Base-by-base conservation (phyloP, 495 filamentous ascomycete genomes). In the Xylaria scruposa region DNA sequence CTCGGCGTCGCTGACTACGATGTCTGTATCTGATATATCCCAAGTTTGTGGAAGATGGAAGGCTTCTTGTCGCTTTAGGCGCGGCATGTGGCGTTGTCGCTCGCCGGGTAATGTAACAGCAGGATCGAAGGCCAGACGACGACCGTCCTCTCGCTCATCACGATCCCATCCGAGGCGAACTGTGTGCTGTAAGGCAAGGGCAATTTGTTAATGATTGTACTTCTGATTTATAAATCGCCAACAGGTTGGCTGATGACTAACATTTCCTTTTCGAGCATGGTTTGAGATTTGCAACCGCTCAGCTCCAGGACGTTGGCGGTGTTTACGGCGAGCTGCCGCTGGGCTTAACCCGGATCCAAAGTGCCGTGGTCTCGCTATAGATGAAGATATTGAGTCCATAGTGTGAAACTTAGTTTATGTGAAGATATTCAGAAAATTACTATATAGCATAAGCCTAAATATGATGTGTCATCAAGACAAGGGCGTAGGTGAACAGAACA, bases 51-150 rank as follows among this genome's bases (percentile, higher is more conserved):
- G 77, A 29, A 80, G 80, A 15, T 78, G 75, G 46, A 85, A 85
- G 24, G 84, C 84, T 59, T 82, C 81, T 70, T 85, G 81, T 9
- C 84, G 75, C 68, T 83, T 77, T 36, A 85, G 77, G 1, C 77
- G 78, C 0, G 83, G 83, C 13, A 73, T 79, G 3, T 76, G 70
- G 8, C 71, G 77, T 12, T 46, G 46, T n/a, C 38, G 42, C 66
- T 83, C 79, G 53, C 76, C 65, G 21, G 82, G 79, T 7, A 83
- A 65, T 2, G 47, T 33, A 17, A 80, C 54, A 24, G 61, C 70
- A 17, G 72, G 74, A 42, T 78, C 77, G 6, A 79, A 79, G 46
- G 75, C 74, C 8, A 82, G 69, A 1, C 67, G 74, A 51, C 72
- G 72, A 71, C 75, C 72, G 42, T 83, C 81, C n/a, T 75, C 76